A percentile compares a stretch with the other conserved stretches of the same genome.
Evolutionary conservation across 306 rosid species (phyloP).

Genomic region (Castanea mollissima): DNA sequence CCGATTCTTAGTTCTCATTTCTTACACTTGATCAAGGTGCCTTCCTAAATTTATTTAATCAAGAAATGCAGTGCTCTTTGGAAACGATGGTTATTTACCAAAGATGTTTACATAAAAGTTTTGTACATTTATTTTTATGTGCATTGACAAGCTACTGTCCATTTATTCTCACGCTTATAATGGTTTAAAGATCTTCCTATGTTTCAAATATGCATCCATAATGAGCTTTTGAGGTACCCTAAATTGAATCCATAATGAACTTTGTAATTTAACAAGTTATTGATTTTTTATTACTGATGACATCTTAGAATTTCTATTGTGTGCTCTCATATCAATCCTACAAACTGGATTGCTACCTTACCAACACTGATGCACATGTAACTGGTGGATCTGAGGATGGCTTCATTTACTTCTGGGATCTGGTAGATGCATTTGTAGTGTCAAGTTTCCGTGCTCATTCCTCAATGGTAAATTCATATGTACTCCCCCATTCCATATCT

Average conservation of each 20-base stretch:
- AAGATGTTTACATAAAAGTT: neutral
- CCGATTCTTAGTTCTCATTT: constrained; percentile 18
- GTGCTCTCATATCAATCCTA: constrained; percentile 50
- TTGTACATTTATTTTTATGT: neutral
- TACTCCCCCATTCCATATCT: too few relatives aligned
- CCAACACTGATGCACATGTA: constrained; percentile 85
- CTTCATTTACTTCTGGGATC: constrained; percentile 83
- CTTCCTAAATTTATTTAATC: neutral
- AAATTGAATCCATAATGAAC: neutral
- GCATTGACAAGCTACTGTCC: neutral
- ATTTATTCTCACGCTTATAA: neutral
- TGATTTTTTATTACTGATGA: constrained; percentile 7
- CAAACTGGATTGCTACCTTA: constrained; percentile 93
- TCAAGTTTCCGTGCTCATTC: constrained; percentile 79
- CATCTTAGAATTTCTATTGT: constrained; percentile 17
- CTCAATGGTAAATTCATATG: constrained; percentile 60
- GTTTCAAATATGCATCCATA: neutral
- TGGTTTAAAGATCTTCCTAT: neutral
- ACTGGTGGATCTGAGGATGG: constrained; percentile 95
- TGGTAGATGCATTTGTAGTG: constrained; percentile 82
- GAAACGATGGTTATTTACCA: neutral
- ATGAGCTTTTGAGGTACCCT: constrained; percentile 6
- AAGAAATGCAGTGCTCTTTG: neutral
- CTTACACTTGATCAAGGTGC: neutral
- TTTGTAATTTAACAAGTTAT: neutral